phyloP scores from a whole-genome alignment of 495 filamentous ascomycete genomes.

The Penicillium bialowiezense region DNA sequence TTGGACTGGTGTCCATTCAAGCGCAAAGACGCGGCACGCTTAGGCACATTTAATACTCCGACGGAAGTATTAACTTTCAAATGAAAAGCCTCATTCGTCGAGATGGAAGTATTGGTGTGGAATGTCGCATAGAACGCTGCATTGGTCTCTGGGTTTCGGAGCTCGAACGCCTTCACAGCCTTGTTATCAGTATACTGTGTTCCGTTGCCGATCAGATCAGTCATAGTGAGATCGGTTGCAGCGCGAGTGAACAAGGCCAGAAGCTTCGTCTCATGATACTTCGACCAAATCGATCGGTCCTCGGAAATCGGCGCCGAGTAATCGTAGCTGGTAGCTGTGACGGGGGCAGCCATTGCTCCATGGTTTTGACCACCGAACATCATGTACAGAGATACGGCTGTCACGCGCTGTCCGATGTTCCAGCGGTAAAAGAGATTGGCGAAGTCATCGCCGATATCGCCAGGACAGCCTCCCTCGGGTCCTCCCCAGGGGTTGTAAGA shows the following conservation, averaged over 20 bases:
- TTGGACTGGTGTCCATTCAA: constrained; percentile 60
- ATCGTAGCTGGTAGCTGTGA: constrained; percentile 54
- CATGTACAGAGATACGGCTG: constrained; percentile 56
- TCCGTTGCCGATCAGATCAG: constrained; percentile 54
- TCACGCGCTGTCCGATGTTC: constrained; percentile 53
- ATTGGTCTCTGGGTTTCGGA: constrained; percentile 55
- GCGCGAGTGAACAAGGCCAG: constrained; percentile 54
- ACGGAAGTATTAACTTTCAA: constrained; percentile 52
- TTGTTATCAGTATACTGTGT: constrained; percentile 53
- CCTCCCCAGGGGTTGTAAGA: constrained; percentile 61
- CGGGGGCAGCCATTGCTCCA: constrained; percentile 48
- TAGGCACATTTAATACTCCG: constrained; percentile 46
- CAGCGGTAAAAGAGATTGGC: constrained; percentile 61
- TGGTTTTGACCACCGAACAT: constrained; percentile 61
- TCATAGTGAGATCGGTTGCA: constrained; percentile 50
- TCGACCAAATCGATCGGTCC: constrained; percentile 52
- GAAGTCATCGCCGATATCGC: constrained; percentile 46
- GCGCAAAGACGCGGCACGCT: constrained; percentile 35
- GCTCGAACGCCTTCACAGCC: constrained; percentile 43
- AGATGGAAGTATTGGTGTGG: constrained; percentile 47
- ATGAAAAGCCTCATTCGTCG: constrained; percentile 48
- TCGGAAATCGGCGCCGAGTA: constrained; percentile 60
- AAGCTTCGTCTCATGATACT: constrained; percentile 61
- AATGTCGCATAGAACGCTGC: constrained; percentile 56
- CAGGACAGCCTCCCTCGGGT: constrained; percentile 50